Base-by-base conservation (phyloP, 345 rosid species). In the Heritiera littoralis region DNA sequence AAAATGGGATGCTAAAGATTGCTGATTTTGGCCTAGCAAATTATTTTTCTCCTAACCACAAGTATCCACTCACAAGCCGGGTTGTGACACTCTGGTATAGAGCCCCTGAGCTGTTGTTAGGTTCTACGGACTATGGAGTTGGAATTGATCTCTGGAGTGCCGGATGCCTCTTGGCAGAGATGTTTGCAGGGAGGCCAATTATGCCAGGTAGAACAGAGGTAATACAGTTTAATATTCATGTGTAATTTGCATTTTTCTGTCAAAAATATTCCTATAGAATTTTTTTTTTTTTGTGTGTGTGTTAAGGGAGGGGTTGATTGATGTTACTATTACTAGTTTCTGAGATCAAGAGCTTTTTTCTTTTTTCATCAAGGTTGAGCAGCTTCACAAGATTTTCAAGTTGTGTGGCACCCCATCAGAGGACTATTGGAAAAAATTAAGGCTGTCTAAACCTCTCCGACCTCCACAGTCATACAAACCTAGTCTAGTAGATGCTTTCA, bases 401-500 rank as follows among this genome's bases (percentile, higher is more conserved):
- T 86, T 95, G 45, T 95, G 97, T 43, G 97, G 98, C 55, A 86
- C 96, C 18, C 99, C 98, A 35, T 84, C 91, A 1, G 94, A 95
- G 78, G 93, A 91, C 46, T 95, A 93, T 77, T 95, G 99, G 97
- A 93, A 87, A 82, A 91, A 86, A 78, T 74, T 90, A 54, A 90
- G 81, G 88, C 76, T 91, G 65, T 87, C 97, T 4, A 86, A 88
- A 32, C 88, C 91, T 41, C 88, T 91, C 59, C 77, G 90, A 48
- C 90, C 89, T 18, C 87, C 89, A 14, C 85, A 82, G 32, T 28
- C 87, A n/a, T 87, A 84, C 82, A 86, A 81, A 49, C 81, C 90
- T 74, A 66, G 84, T 54, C 58, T 89, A 43, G 68, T 70, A 41
- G 87, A 81, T 58, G 72, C 81, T 76, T 88, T 87, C 66, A 54